Conservation (phyloP, 2,329 filamentous ascomycete species). For the Colletotrichum limetticola region DNA sequence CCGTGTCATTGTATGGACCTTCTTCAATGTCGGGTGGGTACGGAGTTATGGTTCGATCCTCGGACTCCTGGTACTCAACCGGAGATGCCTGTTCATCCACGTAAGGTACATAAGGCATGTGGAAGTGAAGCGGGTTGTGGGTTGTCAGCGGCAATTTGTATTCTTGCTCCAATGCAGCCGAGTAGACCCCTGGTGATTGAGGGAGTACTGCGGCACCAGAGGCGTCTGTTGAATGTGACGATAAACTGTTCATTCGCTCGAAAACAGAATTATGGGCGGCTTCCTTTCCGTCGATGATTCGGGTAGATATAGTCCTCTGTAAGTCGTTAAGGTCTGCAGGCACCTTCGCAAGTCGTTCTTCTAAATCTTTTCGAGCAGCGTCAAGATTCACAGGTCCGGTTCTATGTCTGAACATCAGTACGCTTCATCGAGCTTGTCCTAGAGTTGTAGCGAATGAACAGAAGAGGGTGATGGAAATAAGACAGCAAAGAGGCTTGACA, state of each 20-base stretch:
- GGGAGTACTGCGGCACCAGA: constrained; percentile 39
- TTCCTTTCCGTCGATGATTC: constrained; percentile 49
- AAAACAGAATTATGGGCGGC: constrained; percentile 58
- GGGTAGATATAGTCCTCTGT: constrained; percentile 51
- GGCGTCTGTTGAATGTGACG: constrained; percentile 55
- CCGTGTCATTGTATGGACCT: background rate
- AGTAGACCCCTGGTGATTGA: constrained; percentile 37
- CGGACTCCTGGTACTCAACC: constrained; percentile 26
- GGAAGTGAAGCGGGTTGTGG: constrained; percentile 51
- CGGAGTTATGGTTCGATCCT: constrained; percentile 44
- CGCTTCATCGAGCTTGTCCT: background rate
- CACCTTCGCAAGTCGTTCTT: constrained; percentile 49
- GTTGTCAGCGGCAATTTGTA: constrained; percentile 45
- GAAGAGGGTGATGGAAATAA: background rate
- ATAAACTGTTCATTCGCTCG: constrained; percentile 59
- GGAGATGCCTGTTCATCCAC: constrained; percentile 29
- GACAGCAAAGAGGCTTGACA: background rate
- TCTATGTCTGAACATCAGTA: constrained; percentile 21
- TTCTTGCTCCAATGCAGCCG: constrained; percentile 39
- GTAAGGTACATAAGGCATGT: constrained; percentile 45
- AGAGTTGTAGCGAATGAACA: background rate
- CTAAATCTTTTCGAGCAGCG: constrained; percentile 46
- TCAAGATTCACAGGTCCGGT: constrained; percentile 43
- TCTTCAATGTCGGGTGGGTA: constrained; percentile 17
- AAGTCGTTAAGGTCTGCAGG: constrained; percentile 55